phyloP scores from a whole-genome alignment of 1,284 basidiomycete genomes.

The Puccinia polysora region DNA sequence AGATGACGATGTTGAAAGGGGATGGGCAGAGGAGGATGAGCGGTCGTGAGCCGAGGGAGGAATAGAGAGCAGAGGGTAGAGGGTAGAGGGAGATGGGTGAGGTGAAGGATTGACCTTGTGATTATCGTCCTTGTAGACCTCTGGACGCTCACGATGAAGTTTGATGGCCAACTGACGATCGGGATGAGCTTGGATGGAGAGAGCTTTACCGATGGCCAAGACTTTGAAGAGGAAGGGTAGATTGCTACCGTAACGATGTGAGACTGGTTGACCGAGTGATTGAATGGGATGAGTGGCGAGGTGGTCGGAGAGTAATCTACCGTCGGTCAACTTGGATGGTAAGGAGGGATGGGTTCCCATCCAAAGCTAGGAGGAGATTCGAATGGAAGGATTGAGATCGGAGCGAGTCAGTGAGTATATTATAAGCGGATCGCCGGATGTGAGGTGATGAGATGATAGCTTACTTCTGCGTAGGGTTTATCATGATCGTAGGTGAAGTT shows the following conservation, averaged over 20 bases:
- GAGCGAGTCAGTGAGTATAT: too few relatives aligned
- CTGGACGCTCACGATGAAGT: conserved; percentile 69
- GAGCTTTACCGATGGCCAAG: conserved; percentile 83
- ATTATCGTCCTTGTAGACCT: conserved; percentile 88
- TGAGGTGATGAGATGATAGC: conserved; percentile 46
- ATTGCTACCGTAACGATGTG: conserved; percentile 66
- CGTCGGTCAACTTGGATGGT: conserved; percentile 65
- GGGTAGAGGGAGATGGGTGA: too few relatives aligned
- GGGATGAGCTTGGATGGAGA: conserved; percentile 96
- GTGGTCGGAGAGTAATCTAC: conserved; percentile 60
- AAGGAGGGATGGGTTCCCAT: conserved; percentile 95
- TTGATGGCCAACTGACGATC: conserved; percentile 80
- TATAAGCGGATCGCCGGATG: too few relatives aligned
- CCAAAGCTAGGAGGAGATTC: conserved; percentile 76
- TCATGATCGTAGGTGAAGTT: conserved; percentile 59
- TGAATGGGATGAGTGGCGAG: conserved; percentile 65
- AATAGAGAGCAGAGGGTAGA: not conserved
- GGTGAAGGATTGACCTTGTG: conserved; percentile 68
- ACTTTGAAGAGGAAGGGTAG: conserved; percentile 92
- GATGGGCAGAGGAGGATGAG: conserved; percentile 46
- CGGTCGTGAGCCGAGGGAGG: not conserved
- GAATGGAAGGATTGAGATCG: too few relatives aligned
- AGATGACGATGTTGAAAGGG: not conserved
- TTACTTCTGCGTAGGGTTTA: conserved; percentile 65
- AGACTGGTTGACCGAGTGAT: conserved; percentile 63